Evolutionary conservation across 2,329 filamentous ascomycete genomes (phyloP), one percentile per base, ranked within the genome.

Genomic region (Arthrobotrys iridis): DNA sequence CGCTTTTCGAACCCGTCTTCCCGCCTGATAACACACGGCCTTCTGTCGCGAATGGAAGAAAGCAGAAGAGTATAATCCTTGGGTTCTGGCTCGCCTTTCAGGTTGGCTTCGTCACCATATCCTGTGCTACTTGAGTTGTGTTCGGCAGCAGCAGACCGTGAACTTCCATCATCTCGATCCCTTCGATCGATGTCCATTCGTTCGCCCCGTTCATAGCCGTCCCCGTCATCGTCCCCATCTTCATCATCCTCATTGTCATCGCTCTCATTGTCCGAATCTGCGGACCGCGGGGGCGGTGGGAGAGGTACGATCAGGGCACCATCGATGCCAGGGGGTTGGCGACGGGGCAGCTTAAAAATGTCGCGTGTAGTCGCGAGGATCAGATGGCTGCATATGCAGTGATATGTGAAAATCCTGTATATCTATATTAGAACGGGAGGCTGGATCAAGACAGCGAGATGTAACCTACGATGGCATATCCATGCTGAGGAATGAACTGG

Each of bases 1-100:
- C 90, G 82, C 83, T 90, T 91, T 83, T 91, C 90, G 76, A 91
- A 91, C 3, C 89, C 90, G 71, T 90, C 87, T 76, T 86, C 84
- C 8, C 86, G 83, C 0, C 85, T 82, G 4, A 90, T 82, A 0
- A 90, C 82, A 8, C 84, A 83, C 4, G 85, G 80, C 40, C 84
- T 84, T 0, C 82, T 80, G 70, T 88, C 86, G 0, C 82, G 81
- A 1, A 82, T 79, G 0, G 86, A 84, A 1, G 83, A 84, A 0
- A 86, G 83, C 0, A 88, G 83, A 0, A 87, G 82, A 7, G 86
- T 86, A 74, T 86, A 82, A 10, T 80, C 79, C 50, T 68, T 46
- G 2, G 67, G 8, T 20, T 81, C 78, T 13, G 80, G 68, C 11
- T 79, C 78, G 33, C 78, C 77, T 28, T 73, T 70, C n/a, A 77